phyloP scores from a whole-genome alignment of 805 yeast genomes.

The Starmerella floris region DNA sequence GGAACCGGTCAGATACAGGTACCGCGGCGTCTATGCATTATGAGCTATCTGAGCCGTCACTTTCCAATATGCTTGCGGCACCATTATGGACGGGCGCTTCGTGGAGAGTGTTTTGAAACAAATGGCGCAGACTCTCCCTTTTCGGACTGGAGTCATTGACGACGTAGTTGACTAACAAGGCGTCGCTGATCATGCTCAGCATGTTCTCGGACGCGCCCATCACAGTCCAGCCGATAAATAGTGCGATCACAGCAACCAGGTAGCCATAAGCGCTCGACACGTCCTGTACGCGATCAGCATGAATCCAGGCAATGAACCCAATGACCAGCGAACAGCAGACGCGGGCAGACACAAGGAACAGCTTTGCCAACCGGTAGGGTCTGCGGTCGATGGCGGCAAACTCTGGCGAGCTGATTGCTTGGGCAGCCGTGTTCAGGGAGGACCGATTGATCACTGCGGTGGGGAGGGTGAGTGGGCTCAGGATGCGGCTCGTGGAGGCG shows the following conservation, averaged over 20 bases:
- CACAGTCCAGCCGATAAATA: conserved; percentile 32
- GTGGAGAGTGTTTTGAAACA: background rate
- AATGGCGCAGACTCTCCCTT: conserved; percentile 27
- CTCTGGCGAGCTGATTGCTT: conserved; percentile 13
- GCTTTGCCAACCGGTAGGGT: conserved; percentile 30
- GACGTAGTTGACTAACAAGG: conserved; percentile 28
- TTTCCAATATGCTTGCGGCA: background rate
- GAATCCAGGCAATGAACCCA: conserved; percentile 32
- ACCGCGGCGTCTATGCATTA: too few relatives aligned
- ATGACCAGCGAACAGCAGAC: conserved; percentile 28
- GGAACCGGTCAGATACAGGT: too few relatives aligned
- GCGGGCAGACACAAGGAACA: conserved; percentile 29
- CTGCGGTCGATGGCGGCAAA: conserved; percentile 21
- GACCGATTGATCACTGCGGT: conserved; percentile 28
- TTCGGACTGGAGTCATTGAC: conserved; percentile 24
- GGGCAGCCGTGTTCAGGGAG: conserved; percentile 27
- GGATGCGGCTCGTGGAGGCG: conserved; percentile 22
- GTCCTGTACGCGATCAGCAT: conserved; percentile 27
- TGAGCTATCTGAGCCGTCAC: background rate
- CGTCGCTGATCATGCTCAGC: conserved; percentile 29
- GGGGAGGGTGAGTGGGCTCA: conserved; percentile 30
- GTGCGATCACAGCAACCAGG: conserved; percentile 30
- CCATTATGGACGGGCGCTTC: background rate
- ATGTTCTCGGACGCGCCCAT: conserved; percentile 34
- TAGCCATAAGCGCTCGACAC: conserved; percentile 31